Conservation (phyloP, 352 stramenopile genomes). For the Pythium sp. region DNA sequence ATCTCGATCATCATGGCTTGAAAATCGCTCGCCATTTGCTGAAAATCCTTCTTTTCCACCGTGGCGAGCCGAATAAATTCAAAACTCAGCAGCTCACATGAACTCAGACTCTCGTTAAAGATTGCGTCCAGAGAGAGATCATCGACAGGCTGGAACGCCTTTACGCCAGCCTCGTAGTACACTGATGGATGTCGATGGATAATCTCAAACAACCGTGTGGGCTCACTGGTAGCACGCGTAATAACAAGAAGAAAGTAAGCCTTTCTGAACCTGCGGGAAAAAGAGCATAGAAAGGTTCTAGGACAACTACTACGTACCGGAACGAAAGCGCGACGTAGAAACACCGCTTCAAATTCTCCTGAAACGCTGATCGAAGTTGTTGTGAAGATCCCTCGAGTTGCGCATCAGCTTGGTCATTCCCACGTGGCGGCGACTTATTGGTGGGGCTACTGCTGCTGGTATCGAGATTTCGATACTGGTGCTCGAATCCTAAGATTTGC, state of each 20-base stretch:
- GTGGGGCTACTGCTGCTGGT: not conserved
- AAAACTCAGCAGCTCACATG: conserved; percentile 5
- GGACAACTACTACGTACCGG: conserved; percentile 16
- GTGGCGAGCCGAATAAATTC: conserved; percentile 8
- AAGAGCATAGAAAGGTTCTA: not conserved
- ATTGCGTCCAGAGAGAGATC: conserved; percentile 30
- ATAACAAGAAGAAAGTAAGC: not conserved
- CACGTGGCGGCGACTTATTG: not conserved
- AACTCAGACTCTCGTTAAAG: conserved; percentile 9
- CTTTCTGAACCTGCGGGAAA: not conserved
- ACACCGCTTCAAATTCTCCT: conserved; percentile 49
- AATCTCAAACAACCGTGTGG: conserved; percentile 33
- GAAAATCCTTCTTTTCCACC: not conserved
- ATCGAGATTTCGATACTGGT: conserved; percentile 19
- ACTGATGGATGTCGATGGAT: conserved; percentile 36
- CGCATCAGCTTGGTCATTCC: not conserved
- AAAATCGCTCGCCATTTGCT: not conserved
- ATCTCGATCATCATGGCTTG: conserved; percentile 13
- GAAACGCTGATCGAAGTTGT: conserved; percentile 31
- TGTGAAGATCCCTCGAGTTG: not conserved
- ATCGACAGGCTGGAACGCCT: conserved; percentile 27
- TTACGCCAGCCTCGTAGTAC: conserved; percentile 45
- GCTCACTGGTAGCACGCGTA: conserved; percentile 19
- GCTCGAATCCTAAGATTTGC: conserved; percentile 41
- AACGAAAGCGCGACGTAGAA: conserved; percentile 58